Base-by-base conservation (phyloP, 768 basidiomycete species). In the Phylloporus scabripes region DNA sequence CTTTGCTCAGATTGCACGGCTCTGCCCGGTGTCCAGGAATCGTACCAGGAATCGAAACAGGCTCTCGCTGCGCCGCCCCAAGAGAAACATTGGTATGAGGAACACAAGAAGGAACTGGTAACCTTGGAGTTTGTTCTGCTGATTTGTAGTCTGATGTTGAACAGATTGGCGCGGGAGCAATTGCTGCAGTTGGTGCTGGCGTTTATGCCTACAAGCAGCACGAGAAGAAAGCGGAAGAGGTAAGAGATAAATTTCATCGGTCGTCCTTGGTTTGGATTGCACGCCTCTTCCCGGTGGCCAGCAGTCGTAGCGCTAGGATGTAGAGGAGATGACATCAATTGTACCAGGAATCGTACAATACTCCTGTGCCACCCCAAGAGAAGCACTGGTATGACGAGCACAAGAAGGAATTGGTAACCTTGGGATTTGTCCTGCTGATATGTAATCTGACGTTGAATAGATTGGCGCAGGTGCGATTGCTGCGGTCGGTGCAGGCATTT, bases 121-220 rank as follows among this genome's bases (percentile, higher is more conserved):
- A 37, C 40, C 15, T 15, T 28, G 18, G 20, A n/a, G 11, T 23
- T 33, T 46, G 15, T 38, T 15, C 44, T 11, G 26, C 50, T n/a
- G 5, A 29, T 44, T 3, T 18, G 40, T 45, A n/a, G 47, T 49
- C 44, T 49, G 23, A 53, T 52, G 31, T 37, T 45, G 34, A 33
- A 26, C 56, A 87, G 85, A 58, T 86, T 50, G 86, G 81, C 17
- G 86, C 81, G 17, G 85, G 82, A 20, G 45, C 87, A 24, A 65
- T 75, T 31, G 80, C 74, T 15, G 58, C 69, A 20, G 41, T 82
- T 15, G 82, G 72, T 46, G 81, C 64, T 7, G 85, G 81, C 4
- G 58, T 69, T 45, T 61, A 59, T 26, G 79, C 78, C 2, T 80
- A 72, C 65, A 80, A 83, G 48, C 52, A 77, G 2, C 80, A 85